phyloP scores from a whole-genome alignment of 2,329 filamentous ascomycete species.

The Fusarium sp. region DNA sequence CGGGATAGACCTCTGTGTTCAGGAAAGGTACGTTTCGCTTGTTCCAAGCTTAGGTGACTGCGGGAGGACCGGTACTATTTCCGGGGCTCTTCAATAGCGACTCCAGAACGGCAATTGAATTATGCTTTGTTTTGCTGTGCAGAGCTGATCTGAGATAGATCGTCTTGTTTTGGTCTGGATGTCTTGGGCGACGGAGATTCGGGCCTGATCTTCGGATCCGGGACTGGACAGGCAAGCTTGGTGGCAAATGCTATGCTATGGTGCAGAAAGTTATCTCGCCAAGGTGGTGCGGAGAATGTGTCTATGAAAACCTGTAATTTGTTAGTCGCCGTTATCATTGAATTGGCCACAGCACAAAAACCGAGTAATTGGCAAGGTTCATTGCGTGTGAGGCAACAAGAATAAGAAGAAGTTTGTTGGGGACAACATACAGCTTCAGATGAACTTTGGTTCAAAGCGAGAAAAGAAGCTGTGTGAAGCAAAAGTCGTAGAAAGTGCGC shows the following conservation, averaged over 20 bases:
- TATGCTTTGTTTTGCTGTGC: background rate
- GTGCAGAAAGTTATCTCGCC: slow-evolving; percentile 18
- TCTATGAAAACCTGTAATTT: slow-evolving; percentile 16
- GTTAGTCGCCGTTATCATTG: slow-evolving; percentile 11
- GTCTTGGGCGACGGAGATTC: slow-evolving; percentile 25
- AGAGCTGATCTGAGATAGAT: background rate
- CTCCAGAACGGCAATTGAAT: slow-evolving; percentile 42
- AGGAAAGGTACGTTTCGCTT: slow-evolving; percentile 13
- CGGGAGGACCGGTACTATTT: slow-evolving; percentile 37
- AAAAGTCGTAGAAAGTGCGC: slow-evolving; percentile 7
- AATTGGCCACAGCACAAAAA: slow-evolving; percentile 25
- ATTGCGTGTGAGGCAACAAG: background rate
- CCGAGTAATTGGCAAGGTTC: slow-evolving; percentile 3
- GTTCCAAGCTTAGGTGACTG: slow-evolving; percentile 34
- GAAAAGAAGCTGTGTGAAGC: background rate
- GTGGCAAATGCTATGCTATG: slow-evolving; percentile 38
- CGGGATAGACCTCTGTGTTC: slow-evolving; percentile 17
- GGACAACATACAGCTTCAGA: slow-evolving; percentile 33
- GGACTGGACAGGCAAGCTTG: slow-evolving; percentile 9
- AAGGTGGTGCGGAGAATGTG: slow-evolving; percentile 32
- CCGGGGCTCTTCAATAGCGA: slow-evolving; percentile 46
- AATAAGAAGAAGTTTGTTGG: background rate
- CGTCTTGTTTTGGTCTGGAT: background rate
- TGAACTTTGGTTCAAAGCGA: slow-evolving; percentile 15
- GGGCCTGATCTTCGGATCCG: slow-evolving; percentile 39